phyloP scores from a whole-genome alignment of 345 rosid species.

The Rhodamnia rubescens region DNA sequence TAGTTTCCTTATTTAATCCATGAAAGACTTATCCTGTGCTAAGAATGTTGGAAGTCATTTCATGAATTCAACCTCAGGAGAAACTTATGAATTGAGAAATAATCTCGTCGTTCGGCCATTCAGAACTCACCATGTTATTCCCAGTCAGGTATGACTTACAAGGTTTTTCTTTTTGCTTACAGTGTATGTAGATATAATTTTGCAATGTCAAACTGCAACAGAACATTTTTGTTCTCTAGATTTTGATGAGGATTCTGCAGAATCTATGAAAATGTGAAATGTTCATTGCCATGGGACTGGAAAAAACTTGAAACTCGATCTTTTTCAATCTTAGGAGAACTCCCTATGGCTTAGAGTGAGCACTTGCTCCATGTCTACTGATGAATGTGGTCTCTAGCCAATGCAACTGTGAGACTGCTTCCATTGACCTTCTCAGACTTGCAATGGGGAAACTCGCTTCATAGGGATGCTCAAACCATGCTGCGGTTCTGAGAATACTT shows the following conservation, averaged over 20 bases:
- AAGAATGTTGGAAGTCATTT: not conserved
- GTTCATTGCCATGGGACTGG: not conserved
- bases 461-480: not conserved
- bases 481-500: not conserved
- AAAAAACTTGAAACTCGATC: not conserved
- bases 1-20: not conserved
- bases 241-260: not conserved
- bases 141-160: constrained; percentile 58
- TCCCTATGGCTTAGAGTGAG: not conserved
- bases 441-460: not conserved
- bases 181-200: not conserved
- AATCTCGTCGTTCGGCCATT: constrained; percentile 82
- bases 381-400: not conserved
- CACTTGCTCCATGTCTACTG: not conserved
- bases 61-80: constrained; percentile 39
- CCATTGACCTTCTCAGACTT: not conserved
- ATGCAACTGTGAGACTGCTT: not conserved
- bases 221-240: not conserved
- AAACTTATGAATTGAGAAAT: constrained; percentile 80
- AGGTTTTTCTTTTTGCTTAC: not conserved
- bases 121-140: constrained; percentile 78
- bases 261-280: not conserved
- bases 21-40: not conserved
- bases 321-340: not conserved
- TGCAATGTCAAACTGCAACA: not conserved